These are phyloP conservation scores for Raffaelea albimanens DNA, from an alignment of 2,329 filamentous ascomycete genomes.

Conservation along the genomic window DNA sequence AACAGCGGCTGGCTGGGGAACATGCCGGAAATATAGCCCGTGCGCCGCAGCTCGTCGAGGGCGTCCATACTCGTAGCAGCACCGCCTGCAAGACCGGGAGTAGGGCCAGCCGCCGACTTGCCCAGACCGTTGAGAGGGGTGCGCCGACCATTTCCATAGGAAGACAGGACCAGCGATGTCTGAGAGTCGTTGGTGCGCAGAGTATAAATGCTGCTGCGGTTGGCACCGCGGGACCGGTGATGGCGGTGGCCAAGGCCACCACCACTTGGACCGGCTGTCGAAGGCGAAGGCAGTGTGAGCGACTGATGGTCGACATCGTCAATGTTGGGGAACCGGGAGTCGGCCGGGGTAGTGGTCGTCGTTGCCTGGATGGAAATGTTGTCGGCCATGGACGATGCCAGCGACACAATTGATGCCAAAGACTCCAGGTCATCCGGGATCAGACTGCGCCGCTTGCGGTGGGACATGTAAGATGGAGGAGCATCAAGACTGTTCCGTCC, in stretches of 20 bases:
- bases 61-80: slow-evolving; percentile 34
- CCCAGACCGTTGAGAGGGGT: slow-evolving; percentile 20
- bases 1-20: slow-evolving; percentile 52
- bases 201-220: slow-evolving; percentile 50
- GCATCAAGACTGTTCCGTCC: no score
- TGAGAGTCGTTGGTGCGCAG: slow-evolving; percentile 47
- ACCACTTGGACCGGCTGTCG: slow-evolving; percentile 1
- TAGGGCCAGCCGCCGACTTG: slow-evolving; percentile 25
- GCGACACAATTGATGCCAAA: slow-evolving; percentile 46
- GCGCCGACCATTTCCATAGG: slow-evolving; percentile 30
- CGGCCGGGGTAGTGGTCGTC: slow-evolving; percentile 16
- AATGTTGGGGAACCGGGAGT: no score
- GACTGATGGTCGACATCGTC: no score
- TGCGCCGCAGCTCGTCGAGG: slow-evolving; percentile 37
- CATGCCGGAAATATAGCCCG: slow-evolving; percentile 46
- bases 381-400: slow-evolving; percentile 43
- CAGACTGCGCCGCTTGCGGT: slow-evolving; percentile 3
- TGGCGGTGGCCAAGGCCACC: slow-evolving; percentile 19
- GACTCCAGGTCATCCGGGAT: slow-evolving; percentile 32
- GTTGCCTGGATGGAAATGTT: slow-evolving; percentile 40
- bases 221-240: slow-evolving; percentile 20
- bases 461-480: background rate
- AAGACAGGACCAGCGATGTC: slow-evolving; percentile 40
- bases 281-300: background rate
- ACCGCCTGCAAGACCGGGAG: no score